Evolutionary conservation across 2,329 filamentous ascomycete species (phyloP).

Genomic region (Aspergillus pseudotamarii): DNA sequence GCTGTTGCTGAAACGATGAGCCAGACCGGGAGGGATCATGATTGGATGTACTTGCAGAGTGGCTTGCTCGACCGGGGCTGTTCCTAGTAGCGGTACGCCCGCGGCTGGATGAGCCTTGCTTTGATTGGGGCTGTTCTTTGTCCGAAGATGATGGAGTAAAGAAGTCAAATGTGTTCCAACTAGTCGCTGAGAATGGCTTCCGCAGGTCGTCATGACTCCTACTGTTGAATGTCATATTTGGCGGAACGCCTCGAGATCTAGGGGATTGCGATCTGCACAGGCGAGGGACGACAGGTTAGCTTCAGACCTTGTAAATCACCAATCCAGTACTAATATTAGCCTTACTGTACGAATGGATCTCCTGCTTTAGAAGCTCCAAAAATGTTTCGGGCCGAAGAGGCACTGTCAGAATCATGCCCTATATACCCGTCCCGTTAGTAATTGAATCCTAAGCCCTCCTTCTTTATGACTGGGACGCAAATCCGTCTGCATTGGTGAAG

Average conservation of each 20-base stretch:
- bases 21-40: conserved; percentile 22
- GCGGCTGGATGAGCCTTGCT: conserved; percentile 22
- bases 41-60: conserved; percentile 22
- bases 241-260: conserved; percentile 9
- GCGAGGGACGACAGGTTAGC: conserved; percentile 10
- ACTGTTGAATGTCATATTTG: conserved; percentile 32
- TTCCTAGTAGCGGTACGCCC: conserved; percentile 26
- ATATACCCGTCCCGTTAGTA: conserved; percentile 27
- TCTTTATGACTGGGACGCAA: background rate
- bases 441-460: conserved; percentile 1
- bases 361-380: conserved; percentile 10
- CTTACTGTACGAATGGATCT: conserved; percentile 15
- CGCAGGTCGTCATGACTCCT: conserved; percentile 38
- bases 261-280: conserved; percentile 13
- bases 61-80: conserved; percentile 21
- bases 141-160: conserved; percentile 35
- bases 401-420: conserved; percentile 38
- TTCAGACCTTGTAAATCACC: conserved; percentile 2
- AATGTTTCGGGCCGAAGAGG: conserved; percentile 27
- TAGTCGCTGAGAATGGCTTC: conserved; percentile 46
- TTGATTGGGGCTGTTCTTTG: conserved; percentile 24
- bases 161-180: conserved; percentile 43
- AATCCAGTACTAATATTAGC: background rate
- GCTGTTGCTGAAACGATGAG: conserved; percentile 27
- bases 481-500: background rate